phyloP scores from a whole-genome alignment of 163 green algal species.

The Chlamydomonas reinhardtii region DNA sequence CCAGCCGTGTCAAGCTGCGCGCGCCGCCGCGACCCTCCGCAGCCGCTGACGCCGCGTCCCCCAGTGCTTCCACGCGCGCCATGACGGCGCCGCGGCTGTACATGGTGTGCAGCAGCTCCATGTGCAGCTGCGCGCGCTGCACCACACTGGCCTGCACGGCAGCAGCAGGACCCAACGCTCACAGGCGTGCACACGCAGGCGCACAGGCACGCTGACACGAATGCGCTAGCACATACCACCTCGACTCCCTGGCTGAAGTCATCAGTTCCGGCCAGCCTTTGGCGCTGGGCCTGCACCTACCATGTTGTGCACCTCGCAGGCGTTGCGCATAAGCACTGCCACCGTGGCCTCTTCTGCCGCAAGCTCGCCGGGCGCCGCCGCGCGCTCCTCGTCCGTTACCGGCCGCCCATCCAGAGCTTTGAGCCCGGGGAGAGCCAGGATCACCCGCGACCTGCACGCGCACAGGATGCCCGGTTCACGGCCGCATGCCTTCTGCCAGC shows the following conservation, averaged over 20 bases:
- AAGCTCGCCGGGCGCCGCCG: conserved; percentile 50
- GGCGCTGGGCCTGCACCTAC: conserved; percentile 61
- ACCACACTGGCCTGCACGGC: conserved; percentile 50
- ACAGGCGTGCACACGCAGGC: too few species aligned
- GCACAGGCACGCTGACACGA: too few species aligned
- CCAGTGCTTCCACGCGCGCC: conserved; percentile 16
- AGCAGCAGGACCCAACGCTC: too few species aligned
- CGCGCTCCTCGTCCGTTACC: conserved; percentile 65
- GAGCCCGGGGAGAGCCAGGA: conserved; percentile 69
- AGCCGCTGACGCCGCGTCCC: neutral
- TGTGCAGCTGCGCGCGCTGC: conserved; percentile 70
- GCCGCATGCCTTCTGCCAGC: too few species aligned
- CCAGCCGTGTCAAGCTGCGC: conserved; percentile 51
- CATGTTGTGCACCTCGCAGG: conserved; percentile 85
- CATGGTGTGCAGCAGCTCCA: conserved; percentile 71
- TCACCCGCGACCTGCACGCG: conserved; percentile 56
- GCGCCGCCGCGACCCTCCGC: neutral
- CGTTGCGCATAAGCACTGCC: conserved; percentile 76
- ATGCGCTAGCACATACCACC: too few species aligned
- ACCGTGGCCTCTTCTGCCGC: conserved; percentile 71
- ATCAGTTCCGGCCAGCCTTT: too few species aligned
- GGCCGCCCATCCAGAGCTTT: conserved; percentile 67
- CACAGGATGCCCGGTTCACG: too few species aligned
- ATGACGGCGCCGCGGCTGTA: conserved; percentile 40
- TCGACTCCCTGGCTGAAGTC: too few species aligned